These are phyloP conservation scores for Aspergillus sp. DNA, from an alignment of 2,329 filamentous ascomycete genomes.

Conservation along the genomic window DNA sequence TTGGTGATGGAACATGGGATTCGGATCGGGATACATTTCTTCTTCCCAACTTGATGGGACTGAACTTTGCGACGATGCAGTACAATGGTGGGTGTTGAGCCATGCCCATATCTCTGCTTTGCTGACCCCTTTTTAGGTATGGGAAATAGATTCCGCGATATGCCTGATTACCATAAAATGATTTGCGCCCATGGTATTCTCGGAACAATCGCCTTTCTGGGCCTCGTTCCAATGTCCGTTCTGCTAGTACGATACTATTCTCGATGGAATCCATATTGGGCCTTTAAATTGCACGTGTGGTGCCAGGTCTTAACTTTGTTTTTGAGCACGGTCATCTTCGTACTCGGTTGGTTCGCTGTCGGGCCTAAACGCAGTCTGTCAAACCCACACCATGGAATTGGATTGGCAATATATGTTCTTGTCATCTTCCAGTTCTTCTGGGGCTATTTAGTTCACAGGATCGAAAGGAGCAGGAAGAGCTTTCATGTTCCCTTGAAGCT, in stretches of 20 bases:
- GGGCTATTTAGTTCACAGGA: conserved; percentile 50
- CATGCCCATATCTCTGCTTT: background rate
- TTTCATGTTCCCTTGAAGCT: conserved; percentile 50
- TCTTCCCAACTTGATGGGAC: conserved; percentile 54
- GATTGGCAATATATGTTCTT: conserved; percentile 54
- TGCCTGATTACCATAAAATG: conserved; percentile 50
- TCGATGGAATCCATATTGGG: conserved; percentile 45
- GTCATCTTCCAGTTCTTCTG: conserved; percentile 52
- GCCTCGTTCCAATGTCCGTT: conserved; percentile 52
- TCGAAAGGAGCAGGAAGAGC: conserved; percentile 45
- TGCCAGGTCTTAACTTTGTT: conserved; percentile 54
- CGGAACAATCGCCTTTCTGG: conserved; percentile 53
- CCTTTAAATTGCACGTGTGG: conserved; percentile 55
- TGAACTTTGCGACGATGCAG: conserved; percentile 59
- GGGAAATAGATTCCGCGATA: conserved; percentile 56
- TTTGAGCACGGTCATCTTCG: conserved; percentile 53
- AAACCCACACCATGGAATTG: conserved; percentile 61
- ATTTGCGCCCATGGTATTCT: conserved; percentile 54
- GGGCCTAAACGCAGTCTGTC: conserved; percentile 52
- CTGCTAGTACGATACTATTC: conserved; percentile 55
- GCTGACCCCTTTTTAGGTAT: conserved; percentile 41
- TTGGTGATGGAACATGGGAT: conserved; percentile 62
- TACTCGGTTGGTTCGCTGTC: conserved; percentile 57
- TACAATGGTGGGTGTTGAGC: conserved; percentile 50
- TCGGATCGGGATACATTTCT: conserved; percentile 54